Base-by-base conservation (phyloP, 2,329 filamentous ascomycete genomes). In the Fusarium sambucinum region DNA sequence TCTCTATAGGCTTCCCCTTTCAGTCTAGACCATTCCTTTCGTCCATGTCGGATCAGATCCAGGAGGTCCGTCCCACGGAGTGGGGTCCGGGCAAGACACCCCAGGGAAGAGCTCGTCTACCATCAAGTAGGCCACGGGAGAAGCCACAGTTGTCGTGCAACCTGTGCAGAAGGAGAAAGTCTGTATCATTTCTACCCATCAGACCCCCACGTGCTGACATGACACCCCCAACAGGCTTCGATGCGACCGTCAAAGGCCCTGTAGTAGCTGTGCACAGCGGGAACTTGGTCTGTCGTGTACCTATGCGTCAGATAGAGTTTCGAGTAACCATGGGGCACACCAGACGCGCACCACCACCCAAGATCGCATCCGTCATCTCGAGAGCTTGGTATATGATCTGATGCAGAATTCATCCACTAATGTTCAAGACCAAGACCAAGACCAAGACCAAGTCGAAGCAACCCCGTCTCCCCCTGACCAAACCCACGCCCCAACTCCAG, bases 361-460 rank as follows among this genome's bases (percentile, higher is more conserved):
- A 14, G 59, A 63, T 4, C 59, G 57, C 3, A 62, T 63, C 14
- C 59, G 48, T 1, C 59, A 63, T 23, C 73, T 80, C 0, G 78
- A 80, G 59, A 60, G 51, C 16, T 27, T 79, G 8, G 75, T 79
- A 0, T 59, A 73, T 17, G 60, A 67, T 30, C 30, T 80, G 42
- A 77, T 71, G 57, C 61, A 68, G 21, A 58, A 66, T 7, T 51
- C 60, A 8, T 57, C 59, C 23, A 44, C 55, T 13, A 27, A 16
- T 30, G 46, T 25, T 25, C n/a, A n/a, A n/a, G n/a, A n/a, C n/a
- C n/a, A n/a, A n/a, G n/a, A n/a, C n/a, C 25, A 25, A 25, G 25
- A 25, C 25, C 25, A 25, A 25, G 25, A 5, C 25, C 25, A 25
- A 25, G 25, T 25, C 25, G 25, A 25, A 25, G 25, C 25, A 25